Evolutionary conservation across 805 yeast genomes (phyloP).

Genomic region (Debaryomyces castellii): DNA sequence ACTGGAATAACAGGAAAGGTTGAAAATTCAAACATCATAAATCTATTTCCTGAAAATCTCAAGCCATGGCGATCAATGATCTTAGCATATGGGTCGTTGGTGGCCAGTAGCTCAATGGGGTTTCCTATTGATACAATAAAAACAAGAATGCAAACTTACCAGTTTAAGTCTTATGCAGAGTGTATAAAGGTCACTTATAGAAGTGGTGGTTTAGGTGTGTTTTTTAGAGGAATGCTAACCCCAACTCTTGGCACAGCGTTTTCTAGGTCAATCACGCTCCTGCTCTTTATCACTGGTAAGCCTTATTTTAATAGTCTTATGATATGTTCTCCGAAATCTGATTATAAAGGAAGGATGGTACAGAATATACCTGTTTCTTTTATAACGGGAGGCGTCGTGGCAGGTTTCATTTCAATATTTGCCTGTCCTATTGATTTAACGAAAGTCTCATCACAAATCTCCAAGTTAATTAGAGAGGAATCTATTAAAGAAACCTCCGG

Average conservation of each 20-base stretch:
- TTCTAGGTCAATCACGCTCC: constrained; percentile 59
- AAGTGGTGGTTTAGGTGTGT: constrained; percentile 60
- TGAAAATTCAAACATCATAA: not conserved
- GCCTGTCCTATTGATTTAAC: constrained; percentile 78
- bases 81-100: constrained; percentile 57
- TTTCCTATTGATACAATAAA: constrained; percentile 75
- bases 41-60: constrained; percentile 40
- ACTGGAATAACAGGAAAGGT: not conserved
- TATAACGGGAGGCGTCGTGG: constrained; percentile 58
- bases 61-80: constrained; percentile 52
- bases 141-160: constrained; percentile 73
- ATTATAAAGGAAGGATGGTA: not conserved
- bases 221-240: constrained; percentile 67
- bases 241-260: constrained; percentile 60
- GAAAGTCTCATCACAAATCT: constrained; percentile 70
- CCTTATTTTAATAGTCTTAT: constrained; percentile 20
- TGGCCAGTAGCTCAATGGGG: constrained; percentile 58
- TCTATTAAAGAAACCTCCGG: not conserved
- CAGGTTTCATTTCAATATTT: constrained; percentile 51
- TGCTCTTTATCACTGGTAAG: constrained; percentile 51
- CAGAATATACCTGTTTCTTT: constrained; percentile 40
- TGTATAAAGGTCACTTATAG: constrained; percentile 52
- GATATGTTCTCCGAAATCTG: not conserved
- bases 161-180: constrained; percentile 49
- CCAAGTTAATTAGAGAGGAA: constrained; percentile 30